Conservation (phyloP, 2,329 filamentous ascomycete species). For the Thielaviopsis populi region DNA sequence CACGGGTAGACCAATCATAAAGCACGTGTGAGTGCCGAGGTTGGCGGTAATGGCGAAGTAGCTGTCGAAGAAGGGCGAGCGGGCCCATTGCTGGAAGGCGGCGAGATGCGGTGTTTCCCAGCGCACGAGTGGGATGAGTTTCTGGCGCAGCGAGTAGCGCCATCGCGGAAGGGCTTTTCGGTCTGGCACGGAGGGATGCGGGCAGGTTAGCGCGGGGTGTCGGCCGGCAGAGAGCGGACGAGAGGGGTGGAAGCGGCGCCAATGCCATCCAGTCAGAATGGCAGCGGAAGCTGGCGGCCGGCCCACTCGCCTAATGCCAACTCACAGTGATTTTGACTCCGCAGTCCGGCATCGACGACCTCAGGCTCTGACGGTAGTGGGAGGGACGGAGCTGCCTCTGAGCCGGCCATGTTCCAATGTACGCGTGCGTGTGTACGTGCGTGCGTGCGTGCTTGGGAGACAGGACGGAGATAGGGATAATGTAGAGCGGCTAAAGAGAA, state of each 20-base stretch:
- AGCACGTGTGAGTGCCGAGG: conserved; percentile 94
- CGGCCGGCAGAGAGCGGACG: conserved; percentile 7
- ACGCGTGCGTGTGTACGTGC: background rate
- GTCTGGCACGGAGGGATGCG: conserved; percentile 39
- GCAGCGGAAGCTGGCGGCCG: background rate
- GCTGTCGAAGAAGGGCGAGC: conserved; percentile 74
- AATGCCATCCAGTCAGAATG: background rate
- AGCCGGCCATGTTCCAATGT: conserved; percentile 3
- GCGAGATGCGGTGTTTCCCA: conserved; percentile 94
- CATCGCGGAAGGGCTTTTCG: conserved; percentile 69
- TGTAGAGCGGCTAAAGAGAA: background rate
- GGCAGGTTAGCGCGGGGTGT: background rate
- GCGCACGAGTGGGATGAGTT: conserved; percentile 70
- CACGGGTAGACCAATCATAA: conserved; percentile 89
- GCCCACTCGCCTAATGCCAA: conserved; percentile 14
- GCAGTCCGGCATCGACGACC: conserved; percentile 55
- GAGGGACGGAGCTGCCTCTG: conserved; percentile 8
- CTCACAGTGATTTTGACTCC: conserved; percentile 64
- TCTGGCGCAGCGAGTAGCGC: conserved; percentile 74
- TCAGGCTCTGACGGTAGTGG: conserved; percentile 20
- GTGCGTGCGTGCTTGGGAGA: background rate
- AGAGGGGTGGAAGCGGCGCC: background rate
- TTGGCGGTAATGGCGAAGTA: conserved; percentile 97
- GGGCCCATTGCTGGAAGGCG: conserved; percentile 63
- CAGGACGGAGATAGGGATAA: background rate